phyloP scores from a whole-genome alignment of 495 filamentous ascomycete species.

The Pyrenula massariospora region DNA sequence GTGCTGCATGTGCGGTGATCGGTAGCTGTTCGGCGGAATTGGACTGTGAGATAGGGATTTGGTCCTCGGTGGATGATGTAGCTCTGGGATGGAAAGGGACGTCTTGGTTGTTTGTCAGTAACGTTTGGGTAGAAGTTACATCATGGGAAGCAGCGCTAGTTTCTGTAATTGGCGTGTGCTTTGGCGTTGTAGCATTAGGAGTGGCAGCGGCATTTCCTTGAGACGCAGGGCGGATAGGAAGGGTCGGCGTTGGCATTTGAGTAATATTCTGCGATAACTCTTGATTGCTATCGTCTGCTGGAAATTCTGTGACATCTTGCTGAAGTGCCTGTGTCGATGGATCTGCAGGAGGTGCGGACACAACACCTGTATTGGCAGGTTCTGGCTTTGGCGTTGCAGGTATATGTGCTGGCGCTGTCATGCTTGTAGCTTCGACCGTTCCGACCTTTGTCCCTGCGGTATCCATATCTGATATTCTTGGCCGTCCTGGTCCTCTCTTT shows the following conservation, averaged over 20 bases:
- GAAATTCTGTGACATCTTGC: background rate
- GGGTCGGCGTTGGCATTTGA: background rate
- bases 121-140: background rate
- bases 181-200: background rate
- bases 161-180: background rate
- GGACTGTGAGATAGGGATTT: background rate
- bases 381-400: background rate
- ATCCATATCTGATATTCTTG: background rate
- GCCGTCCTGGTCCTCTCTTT: background rate
- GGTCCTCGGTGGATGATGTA: background rate
- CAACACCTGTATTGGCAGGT: background rate
- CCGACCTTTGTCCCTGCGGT: background rate
- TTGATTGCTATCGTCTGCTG: background rate
- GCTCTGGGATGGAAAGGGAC: too few species aligned
- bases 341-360: background rate
- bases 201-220: background rate
- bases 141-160: slow-evolving; percentile 3
- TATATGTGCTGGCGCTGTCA: background rate
- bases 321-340: background rate
- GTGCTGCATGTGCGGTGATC: background rate
- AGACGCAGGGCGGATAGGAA: background rate
- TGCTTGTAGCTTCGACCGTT: background rate
- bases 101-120: background rate
- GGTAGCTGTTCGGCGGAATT: background rate
- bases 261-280: background rate